phyloP scores from a whole-genome alignment of 2,329 filamentous ascomycete species.

The Sphaerulina vaccinii region DNA sequence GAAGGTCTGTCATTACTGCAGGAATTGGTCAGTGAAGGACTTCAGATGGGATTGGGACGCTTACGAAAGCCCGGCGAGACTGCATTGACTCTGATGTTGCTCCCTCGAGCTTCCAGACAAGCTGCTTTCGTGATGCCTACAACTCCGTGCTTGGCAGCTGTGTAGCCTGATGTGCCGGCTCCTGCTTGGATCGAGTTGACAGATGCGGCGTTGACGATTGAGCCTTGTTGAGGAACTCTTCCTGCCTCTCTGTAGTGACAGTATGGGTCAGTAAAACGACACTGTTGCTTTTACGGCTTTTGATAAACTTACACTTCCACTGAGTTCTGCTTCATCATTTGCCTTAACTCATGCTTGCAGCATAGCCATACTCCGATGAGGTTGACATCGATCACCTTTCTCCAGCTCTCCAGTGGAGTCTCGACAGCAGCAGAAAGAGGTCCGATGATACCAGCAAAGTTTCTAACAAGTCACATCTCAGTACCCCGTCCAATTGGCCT shows the following conservation, averaged over 20 bases:
- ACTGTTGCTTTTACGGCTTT: background rate
- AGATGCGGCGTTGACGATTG: conserved; percentile 44
- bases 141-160: conserved; percentile 43
- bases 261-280: background rate
- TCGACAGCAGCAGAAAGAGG: conserved; percentile 31
- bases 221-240: conserved; percentile 31
- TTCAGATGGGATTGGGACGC: no score
- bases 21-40: background rate
- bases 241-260: conserved; percentile 22
- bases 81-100: conserved; percentile 39
- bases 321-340: conserved; percentile 41
- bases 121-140: conserved; percentile 42
- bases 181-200: conserved; percentile 39
- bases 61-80: conserved; percentile 35
- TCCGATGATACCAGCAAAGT: conserved; percentile 41
- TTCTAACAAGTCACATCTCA: conserved; percentile 4
- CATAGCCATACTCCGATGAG: conserved; percentile 41
- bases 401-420: conserved; percentile 38
- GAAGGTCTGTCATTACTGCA: conserved; percentile 25
- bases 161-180: conserved; percentile 41
- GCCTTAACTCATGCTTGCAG: conserved; percentile 42
- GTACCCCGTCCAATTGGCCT: background rate
- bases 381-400: conserved; percentile 39
- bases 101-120: conserved; percentile 35
- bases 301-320: conserved; percentile 17